Conservation (phyloP, 2,329 filamentous ascomycete species). For the Colletotrichum caudatum region DNA sequence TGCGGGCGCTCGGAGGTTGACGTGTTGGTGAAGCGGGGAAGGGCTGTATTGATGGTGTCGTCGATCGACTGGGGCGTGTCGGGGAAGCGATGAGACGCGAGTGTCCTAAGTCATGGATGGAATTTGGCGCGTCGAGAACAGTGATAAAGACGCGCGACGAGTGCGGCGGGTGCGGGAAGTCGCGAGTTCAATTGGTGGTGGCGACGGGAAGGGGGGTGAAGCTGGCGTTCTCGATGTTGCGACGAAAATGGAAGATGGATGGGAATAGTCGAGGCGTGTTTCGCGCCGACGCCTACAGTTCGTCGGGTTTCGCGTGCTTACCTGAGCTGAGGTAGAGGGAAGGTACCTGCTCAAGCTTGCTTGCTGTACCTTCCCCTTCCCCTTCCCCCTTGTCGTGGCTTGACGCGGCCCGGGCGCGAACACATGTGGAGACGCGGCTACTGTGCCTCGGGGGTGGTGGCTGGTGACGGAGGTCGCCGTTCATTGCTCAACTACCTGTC, state of each 20-base stretch:
- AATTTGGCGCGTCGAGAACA: constrained; percentile 24
- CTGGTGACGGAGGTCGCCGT: constrained; percentile 35
- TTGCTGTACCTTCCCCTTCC: constrained; percentile 31
- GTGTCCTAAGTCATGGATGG: constrained; percentile 34
- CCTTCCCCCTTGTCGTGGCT: constrained; percentile 36
- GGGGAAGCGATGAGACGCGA: constrained; percentile 31
- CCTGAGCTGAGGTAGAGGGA: constrained; percentile 38
- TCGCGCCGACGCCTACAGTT: constrained; percentile 40
- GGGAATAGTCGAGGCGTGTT: constrained; percentile 37
- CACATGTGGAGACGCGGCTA: constrained; percentile 23
- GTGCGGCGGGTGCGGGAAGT: constrained; percentile 7
- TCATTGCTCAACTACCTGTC: constrained; percentile 25
- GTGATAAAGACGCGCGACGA: constrained; percentile 1
- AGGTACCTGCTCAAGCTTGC: constrained; percentile 19
- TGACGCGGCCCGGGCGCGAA: constrained; percentile 25
- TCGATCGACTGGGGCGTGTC: constrained; percentile 36
- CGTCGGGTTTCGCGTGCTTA: constrained; percentile 42
- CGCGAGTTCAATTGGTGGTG: constrained; percentile 32
- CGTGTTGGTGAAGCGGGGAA: constrained; percentile 40
- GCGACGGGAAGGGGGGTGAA: constrained; percentile 26
- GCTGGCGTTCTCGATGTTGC: constrained; percentile 30
- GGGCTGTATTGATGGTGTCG: constrained; percentile 32
- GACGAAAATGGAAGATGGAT: constrained; percentile 41
- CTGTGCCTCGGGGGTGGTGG: constrained; percentile 27
- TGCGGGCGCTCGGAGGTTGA: constrained; percentile 35